These are phyloP conservation scores for Aspergillus panamensis DNA, from an alignment of 495 filamentous ascomycete species.

Conservation along the genomic window DNA sequence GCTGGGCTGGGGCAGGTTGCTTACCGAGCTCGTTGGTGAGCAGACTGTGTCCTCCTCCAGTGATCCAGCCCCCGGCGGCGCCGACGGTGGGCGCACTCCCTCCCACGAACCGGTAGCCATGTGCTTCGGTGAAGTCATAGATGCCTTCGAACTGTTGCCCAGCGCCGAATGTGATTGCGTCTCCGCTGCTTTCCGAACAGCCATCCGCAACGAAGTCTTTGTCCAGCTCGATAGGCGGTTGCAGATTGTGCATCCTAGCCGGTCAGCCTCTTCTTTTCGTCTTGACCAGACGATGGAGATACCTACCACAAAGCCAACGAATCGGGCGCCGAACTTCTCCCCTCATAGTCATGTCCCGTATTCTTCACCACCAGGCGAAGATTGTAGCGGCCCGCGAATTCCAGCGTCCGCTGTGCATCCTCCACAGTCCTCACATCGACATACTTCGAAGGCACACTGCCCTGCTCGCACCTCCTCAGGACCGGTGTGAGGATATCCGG, in stretches of 20 bases:
- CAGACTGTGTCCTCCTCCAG: slow-evolving; percentile 43
- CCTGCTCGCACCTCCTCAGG: slow-evolving; percentile 2
- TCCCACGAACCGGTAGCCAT: slow-evolving; percentile 23
- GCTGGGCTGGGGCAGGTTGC: not conserved
- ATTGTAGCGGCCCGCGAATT: slow-evolving; percentile 25
- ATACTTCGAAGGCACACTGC: slow-evolving; percentile 11
- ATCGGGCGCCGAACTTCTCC: slow-evolving; percentile 13
- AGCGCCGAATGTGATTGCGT: slow-evolving; percentile 23
- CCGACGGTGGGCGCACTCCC: slow-evolving; percentile 23
- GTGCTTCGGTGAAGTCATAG: slow-evolving; percentile 25
- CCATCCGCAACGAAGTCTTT: slow-evolving; percentile 10
- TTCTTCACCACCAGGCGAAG: slow-evolving; percentile 39
- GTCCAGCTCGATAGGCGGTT: slow-evolving; percentile 19
- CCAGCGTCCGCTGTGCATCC: slow-evolving; percentile 7
- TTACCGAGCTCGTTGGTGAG: slow-evolving; percentile 24
- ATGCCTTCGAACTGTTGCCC: slow-evolving; percentile 23
- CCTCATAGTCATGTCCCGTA: slow-evolving; percentile 37
- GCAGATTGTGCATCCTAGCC: slow-evolving; percentile 26
- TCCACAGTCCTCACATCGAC: slow-evolving; percentile 7
- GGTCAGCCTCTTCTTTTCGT: not conserved
- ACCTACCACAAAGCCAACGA: slow-evolving; percentile 36
- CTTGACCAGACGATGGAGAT: not conserved
- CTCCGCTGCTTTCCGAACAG: slow-evolving; percentile 16
- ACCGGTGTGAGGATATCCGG: not conserved
- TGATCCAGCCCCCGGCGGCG: slow-evolving; percentile 42